Percentiles rank a stretch among this genome's conserved stretches.
Evolutionary conservation across 164 flowering plant species (phyloP).

Genomic region (Litsea cubeba): DNA sequence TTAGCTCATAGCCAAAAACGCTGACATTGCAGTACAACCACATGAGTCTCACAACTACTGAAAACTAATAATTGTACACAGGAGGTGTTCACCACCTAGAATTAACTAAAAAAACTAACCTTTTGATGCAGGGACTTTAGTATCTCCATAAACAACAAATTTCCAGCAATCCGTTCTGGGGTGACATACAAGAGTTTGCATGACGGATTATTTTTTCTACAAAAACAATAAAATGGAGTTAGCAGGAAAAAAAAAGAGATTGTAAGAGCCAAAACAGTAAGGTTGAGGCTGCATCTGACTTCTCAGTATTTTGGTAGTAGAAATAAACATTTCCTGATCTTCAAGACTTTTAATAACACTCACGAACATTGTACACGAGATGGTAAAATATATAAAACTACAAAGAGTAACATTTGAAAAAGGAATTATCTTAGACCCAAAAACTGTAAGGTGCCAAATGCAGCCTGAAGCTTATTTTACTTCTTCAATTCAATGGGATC

Average conservation of each 20-base stretch:
- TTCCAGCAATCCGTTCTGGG: conserved; percentile 93
- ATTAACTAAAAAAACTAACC: conserved; percentile 31
- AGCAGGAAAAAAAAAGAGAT: neutral
- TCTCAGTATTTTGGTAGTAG: neutral
- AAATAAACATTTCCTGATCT: neutral
- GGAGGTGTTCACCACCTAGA: neutral
- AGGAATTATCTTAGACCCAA: neutral
- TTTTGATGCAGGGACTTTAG: conserved; percentile 55
- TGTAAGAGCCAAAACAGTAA: neutral
- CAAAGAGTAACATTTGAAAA: no score
- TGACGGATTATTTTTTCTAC: conserved; percentile 74
- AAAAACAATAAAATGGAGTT: conserved; percentile 1
- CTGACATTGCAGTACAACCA: neutral
- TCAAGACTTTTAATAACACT: neutral
- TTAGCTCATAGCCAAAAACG: no score
- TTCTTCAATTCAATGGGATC: neutral
- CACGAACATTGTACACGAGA: no score
- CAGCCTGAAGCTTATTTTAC: neutral
- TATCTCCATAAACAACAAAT: conserved; percentile 54
- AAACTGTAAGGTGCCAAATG: neutral
- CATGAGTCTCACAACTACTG: neutral
- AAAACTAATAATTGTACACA: conserved; percentile 2
- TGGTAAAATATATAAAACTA: no score
- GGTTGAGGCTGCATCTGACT: neutral
- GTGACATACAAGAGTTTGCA: conserved; percentile 96